Evolutionary conservation across 2,329 filamentous ascomycete genomes (phyloP).

Genomic region (Microcyclospora tardicrescens): DNA sequence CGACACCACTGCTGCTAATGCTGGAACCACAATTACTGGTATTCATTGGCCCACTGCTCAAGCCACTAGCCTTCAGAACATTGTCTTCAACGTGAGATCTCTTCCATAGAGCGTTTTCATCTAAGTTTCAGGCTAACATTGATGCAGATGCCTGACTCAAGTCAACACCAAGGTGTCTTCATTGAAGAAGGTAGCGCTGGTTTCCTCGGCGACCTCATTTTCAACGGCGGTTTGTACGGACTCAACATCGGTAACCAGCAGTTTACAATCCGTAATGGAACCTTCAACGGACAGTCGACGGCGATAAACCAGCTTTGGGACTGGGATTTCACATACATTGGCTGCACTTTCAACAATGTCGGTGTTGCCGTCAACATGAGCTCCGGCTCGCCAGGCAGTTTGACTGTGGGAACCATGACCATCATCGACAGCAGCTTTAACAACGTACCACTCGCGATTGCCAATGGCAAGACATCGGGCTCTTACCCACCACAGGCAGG

Average conservation of each 20-base stretch:
- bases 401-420: constrained; percentile 42
- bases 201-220: constrained; percentile 33
- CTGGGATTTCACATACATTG: constrained; percentile 40
- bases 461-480: constrained; percentile 31
- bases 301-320: constrained; percentile 47
- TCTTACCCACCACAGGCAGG: constrained; percentile 33
- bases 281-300: constrained; percentile 39
- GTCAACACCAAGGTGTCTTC: constrained; percentile 32
- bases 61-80: constrained; percentile 32
- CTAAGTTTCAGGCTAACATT: too few relatives aligned
- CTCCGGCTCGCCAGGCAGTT: constrained; percentile 27
- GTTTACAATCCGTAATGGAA: constrained; percentile 38
- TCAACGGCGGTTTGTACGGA: constrained; percentile 31
- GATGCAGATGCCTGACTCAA: neutral
- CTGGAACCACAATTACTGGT: constrained; percentile 29
- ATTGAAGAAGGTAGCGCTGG: constrained; percentile 33
- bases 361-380: constrained; percentile 39
- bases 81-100: constrained; percentile 32
- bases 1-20: constrained; percentile 31
- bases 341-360: constrained; percentile 40
- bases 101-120: constrained; percentile 26
- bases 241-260: constrained; percentile 34
- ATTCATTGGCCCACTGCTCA: constrained; percentile 37
- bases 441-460: constrained; percentile 38
- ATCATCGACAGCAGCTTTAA: constrained; percentile 44